phyloP scores from a whole-genome alignment of 1,284 basidiomycete genomes.

The Apiotrichum porosum region DNA sequence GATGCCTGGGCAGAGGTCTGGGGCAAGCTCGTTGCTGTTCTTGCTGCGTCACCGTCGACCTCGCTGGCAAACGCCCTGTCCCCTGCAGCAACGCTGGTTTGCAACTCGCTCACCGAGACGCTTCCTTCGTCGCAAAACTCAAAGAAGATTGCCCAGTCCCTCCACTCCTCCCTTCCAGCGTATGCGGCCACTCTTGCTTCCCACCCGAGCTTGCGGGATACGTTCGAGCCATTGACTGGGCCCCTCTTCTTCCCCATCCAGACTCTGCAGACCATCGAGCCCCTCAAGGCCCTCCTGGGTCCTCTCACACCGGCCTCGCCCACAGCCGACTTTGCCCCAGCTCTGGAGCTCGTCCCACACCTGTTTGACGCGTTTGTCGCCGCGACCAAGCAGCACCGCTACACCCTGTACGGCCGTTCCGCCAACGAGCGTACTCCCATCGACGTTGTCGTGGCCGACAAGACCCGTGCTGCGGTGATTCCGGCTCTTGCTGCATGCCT shows the following conservation, averaged over 20 bases:
- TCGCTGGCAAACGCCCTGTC: not conserved
- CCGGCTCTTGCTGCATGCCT: constrained; percentile 16
- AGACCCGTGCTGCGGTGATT: constrained; percentile 30
- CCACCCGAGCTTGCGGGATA: constrained; percentile 15
- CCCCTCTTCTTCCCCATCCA: constrained; percentile 26
- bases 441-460: constrained; percentile 35
- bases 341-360: constrained; percentile 18
- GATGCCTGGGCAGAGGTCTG: constrained; percentile 34
- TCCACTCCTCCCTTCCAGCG: constrained; percentile 19
- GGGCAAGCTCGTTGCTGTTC: constrained; percentile 13
- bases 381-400: constrained; percentile 21
- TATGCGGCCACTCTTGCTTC: constrained; percentile 14
- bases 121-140: constrained; percentile 19
- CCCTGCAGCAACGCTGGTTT: constrained; percentile 10
- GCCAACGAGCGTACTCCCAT: constrained; percentile 24
- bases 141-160: constrained; percentile 30
- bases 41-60: not conserved
- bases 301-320: not conserved
- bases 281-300: constrained; percentile 13
- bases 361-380: constrained; percentile 25
- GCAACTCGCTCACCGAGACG: constrained; percentile 2
- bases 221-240: constrained; percentile 8
- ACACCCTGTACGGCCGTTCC: constrained; percentile 25
- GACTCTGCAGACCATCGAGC: constrained; percentile 21
- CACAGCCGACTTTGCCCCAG: constrained; percentile 2